These are phyloP conservation scores for Phytophthora fragariaefolia DNA, from an alignment of 352 stramenopile genomes.

Conservation along the genomic window DNA sequence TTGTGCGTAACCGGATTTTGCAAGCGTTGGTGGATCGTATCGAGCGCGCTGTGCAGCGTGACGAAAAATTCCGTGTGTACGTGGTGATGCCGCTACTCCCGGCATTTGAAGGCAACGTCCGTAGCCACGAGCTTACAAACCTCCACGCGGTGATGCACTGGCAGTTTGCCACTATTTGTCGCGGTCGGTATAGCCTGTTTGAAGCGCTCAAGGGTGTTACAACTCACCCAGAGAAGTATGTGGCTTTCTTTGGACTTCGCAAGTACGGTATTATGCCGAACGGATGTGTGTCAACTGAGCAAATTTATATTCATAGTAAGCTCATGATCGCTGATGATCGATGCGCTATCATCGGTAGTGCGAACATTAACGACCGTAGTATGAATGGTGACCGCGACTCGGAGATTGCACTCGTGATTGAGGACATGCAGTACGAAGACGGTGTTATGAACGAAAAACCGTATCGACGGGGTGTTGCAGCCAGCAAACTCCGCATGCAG, in stretches of 20 bases:
- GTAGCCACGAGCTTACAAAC: slow-evolving; percentile 84
- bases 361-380: slow-evolving; percentile 97
- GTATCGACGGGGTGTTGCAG: slow-evolving; percentile 66
- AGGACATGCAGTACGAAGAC: slow-evolving; percentile 85
- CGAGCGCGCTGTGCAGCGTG: slow-evolving; percentile 68
- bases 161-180: slow-evolving; percentile 89
- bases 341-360: slow-evolving; percentile 91
- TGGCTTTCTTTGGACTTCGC: slow-evolving; percentile 85
- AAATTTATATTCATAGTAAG: slow-evolving; percentile 95
- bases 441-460: slow-evolving; percentile 78
- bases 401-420: slow-evolving; percentile 86
- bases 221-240: slow-evolving; percentile 72
- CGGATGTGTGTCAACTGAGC: slow-evolving; percentile 79
- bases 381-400: slow-evolving; percentile 93
- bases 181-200: slow-evolving; percentile 83
- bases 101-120: slow-evolving; percentile 86
- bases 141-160: slow-evolving; percentile 90
- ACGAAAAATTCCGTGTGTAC: slow-evolving; percentile 84
- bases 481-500: slow-evolving; percentile 73
- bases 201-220: slow-evolving; percentile 69
- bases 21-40: slow-evolving; percentile 88
- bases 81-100: slow-evolving; percentile 88
- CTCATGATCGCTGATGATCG: slow-evolving; percentile 92
- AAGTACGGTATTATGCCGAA: slow-evolving; percentile 87
- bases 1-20: slow-evolving; percentile 84